Evolutionary conservation across 2,329 filamentous ascomycete genomes (phyloP), one percentile per base, ranked within the genome.

Genomic region (Talaromyces sp.): DNA sequence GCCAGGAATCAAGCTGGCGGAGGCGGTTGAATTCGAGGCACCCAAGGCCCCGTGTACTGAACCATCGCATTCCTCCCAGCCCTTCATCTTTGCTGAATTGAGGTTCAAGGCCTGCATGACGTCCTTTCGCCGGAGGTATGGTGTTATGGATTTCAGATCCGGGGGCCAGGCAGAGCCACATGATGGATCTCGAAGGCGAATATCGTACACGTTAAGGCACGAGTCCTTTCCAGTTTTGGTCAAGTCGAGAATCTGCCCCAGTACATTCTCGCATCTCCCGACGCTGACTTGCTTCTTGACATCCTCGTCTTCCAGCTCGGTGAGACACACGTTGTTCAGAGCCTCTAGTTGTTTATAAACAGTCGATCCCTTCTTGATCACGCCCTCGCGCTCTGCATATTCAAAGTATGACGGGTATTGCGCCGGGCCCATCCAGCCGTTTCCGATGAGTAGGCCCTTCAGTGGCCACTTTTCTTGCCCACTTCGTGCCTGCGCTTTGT

Each of bases 121-220:
- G 43, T 96, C 91, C n/a, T 79, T 67, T 51, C 87, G 86, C 52
- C 90, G 88, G 47, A 99, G 83, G 71, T 97, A 99, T 0, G 91
- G 90, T 5, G 85, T 90, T 19, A 99, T 83, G 45, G 82, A 70
- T 42, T 75, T 73, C 66, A 99, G 80, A 74, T 99, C 94, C 59
- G 91, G 89, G 29, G 94, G 94, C 95, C 95, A 99, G 76, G 91
- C 93, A 92, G 96, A 96, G 62, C 94, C 94, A 71, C 94, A 99
- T 57, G 87, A 88, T 4, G 77, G 77, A 72, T 99, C 94, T 58
- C 80, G 86, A 42, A 97, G 81, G 42, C 93, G 90, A 48, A 97
- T 83, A 71, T 99, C 94, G 73, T 99, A 99, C 90, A 97, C 97
- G 76, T 99, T 99, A 70, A 86, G 72, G 72, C 95, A 99, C 65